Evolutionary conservation across 331 rosid species (phyloP), one percentile per base, ranked within the genome.

Genomic region (Spiraea crenata): DNA sequence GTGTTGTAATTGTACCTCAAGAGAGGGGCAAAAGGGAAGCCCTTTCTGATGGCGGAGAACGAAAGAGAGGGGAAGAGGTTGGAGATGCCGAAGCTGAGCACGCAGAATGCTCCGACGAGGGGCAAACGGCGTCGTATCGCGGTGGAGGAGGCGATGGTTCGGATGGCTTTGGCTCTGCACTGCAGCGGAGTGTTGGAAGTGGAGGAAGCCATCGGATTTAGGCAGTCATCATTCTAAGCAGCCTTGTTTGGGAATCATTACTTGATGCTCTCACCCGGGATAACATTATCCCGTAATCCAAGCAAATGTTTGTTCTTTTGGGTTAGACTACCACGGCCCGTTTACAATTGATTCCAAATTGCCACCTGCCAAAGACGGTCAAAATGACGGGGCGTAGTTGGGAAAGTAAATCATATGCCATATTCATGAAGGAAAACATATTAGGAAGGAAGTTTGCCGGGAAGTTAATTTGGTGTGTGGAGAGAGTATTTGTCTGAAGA

Each of bases 121-220:
- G 95, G 92, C 10, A 89, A 59, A 87, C 95, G 97, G 69, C 99
- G 92, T 72, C 97, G 96, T 72, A 87, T 5, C 0, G 74, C 39
- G 0, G 84, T 13, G 31, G 89, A 49, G 77, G 52, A 0, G 79
- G 15, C 1, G 63, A 34, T 11, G 61, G 31, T 16, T 42, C 15
- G 37, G 20, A 17, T 1, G 49, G 54, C 54, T 42, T 63, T 45
- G 49, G 57, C 65, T 59, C 71, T 63, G 73, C 73, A 77, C 71
- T 63, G 73, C 73, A 79, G 77, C 58, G 58, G 60, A 78, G 71
- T 6, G 83, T 44, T n/a, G 87, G 73, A 62, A 25, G 31, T 25
- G 31, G 31, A 25, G 31, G 31, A 25, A 25, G 31, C 31, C 31
- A 25, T 25, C 31, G 1, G 31, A 25, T 25, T 1, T 25, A 25